Evolutionary conservation across 2,329 filamentous ascomycete genomes (phyloP), one percentile per base, ranked within the genome.

Genomic region (Stenocarpella maydis): DNA sequence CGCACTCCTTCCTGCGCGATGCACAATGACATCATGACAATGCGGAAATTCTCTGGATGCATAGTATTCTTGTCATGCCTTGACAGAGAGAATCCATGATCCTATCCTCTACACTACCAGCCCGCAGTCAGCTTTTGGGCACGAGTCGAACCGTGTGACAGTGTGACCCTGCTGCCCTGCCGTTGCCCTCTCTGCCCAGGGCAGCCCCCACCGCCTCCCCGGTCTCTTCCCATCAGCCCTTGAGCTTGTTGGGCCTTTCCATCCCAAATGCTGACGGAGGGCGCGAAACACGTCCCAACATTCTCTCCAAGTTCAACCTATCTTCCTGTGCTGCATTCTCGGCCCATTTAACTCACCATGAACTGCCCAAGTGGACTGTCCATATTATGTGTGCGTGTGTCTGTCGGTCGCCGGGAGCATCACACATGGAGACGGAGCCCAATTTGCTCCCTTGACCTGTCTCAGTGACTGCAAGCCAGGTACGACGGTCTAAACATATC

Each of bases 251-350:
- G 65, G 65, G 65, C 53, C 41, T 49, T 37, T 37, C 43, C 58
- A 21, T 63, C 55, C 41, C 43, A 63, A 49, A 49, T 26, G 58
- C 58, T 63, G 58, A 63, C 58, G 58, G 58, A 49, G 58, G 49
- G 58, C 28, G 26, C 52, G 26, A 58, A 67, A 67, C 37, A 34
- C 52, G 65, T 58, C 65, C 65, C 65, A 67, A 67, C 65, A 67
- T 60, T 67, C 41, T 67, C 34, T 58, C 7, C 4, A 26, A n/a
- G 21, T 55, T 45, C 58, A 63, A 63, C 58, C 28, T 37, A n/a
- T 39, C 19, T 55, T 24, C 17, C 19, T n/a, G 19, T 28, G 28
- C 31, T 47, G 28, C 58, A 49, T 61, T 31, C 41, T 49, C 41
- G 28, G 17, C 17, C n/a, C 14, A 28, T 28, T 43, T 53, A 47